Conservation (phyloP, 148 eudicot genomes). For the Talinum fruticosum region DNA sequence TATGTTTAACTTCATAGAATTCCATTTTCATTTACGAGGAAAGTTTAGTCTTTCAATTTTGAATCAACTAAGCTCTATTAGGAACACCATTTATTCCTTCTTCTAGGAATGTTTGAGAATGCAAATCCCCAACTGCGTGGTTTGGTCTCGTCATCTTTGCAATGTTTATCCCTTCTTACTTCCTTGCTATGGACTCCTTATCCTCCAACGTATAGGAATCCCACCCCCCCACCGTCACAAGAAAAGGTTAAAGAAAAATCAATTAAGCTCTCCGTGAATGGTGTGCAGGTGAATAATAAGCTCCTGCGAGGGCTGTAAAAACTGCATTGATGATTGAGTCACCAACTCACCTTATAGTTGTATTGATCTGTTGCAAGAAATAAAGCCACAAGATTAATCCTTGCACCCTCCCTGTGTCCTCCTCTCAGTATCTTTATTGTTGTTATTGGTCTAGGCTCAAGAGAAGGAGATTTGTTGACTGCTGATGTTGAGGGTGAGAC, state of each 20-base stretch:
- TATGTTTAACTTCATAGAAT: background rate
- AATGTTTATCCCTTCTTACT: background rate
- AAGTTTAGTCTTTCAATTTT: background rate
- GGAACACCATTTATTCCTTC: background rate
- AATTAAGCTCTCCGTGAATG: background rate
- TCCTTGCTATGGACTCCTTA: background rate
- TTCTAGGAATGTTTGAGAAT: background rate
- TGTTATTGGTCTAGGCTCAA: conserved; percentile 36
- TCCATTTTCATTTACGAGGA: background rate
- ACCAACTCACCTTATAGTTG: too few species aligned
- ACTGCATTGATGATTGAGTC: background rate
- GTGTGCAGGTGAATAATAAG: background rate
- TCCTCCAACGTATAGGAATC: too few species aligned
- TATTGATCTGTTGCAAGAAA: background rate
- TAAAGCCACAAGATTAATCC: background rate
- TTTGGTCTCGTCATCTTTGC: too few species aligned
- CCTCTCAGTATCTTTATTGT: conserved; percentile 1
- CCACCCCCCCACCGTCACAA: too few species aligned
- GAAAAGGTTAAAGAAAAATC: background rate
- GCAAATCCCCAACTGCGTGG: too few species aligned
- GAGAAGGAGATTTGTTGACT: conserved; percentile 44
- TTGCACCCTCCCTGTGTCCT: background rate
- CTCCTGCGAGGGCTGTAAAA: background rate
- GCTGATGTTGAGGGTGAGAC: conserved; percentile 41
- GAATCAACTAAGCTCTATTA: background rate